A percentile compares a stretch with the other conserved stretches of the same genome.
Evolutionary conservation across 2,329 filamentous ascomycete genomes (phyloP).

Genomic region (Epicoccum nigrum): DNA sequence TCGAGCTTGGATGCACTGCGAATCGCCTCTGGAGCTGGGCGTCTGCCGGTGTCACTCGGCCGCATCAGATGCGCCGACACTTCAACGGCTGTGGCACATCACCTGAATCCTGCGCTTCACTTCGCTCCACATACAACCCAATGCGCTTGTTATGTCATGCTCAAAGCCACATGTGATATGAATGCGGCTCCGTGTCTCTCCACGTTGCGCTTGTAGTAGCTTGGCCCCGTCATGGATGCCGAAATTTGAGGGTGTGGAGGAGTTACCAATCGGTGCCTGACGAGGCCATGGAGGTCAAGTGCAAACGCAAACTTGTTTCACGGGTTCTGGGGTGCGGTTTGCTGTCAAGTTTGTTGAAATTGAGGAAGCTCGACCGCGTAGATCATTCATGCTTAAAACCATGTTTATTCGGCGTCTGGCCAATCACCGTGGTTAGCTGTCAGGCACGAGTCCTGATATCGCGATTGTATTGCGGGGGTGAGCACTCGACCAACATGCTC

Average conservation of each 20-base stretch:
- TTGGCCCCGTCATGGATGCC: background rate
- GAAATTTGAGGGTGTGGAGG: conserved; percentile 9
- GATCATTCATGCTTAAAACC: conserved; percentile 12
- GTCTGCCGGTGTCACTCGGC: conserved; percentile 13
- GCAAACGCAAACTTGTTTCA: conserved; percentile 13
- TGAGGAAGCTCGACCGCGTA: conserved; percentile 13
- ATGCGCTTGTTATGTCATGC: background rate
- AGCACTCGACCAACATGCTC: conserved; percentile 1
- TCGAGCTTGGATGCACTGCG: conserved; percentile 25
- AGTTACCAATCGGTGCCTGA: conserved; percentile 14
- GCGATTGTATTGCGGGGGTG: conserved; percentile 12
- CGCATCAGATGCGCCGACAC: conserved; percentile 14
- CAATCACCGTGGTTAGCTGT: conserved; percentile 1
- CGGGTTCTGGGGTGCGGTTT: background rate
- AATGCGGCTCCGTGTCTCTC: conserved; percentile 14
- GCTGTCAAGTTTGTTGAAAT: conserved; percentile 10
- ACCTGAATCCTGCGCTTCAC: conserved; percentile 1
- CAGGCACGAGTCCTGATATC: conserved; percentile 1
- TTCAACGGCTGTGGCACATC: conserved; percentile 8
- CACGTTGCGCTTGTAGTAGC: conserved; percentile 8
- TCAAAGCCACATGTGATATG: conserved; percentile 7
- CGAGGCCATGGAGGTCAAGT: conserved; percentile 6
- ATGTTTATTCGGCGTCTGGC: conserved; percentile 1
- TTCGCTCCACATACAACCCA: background rate
- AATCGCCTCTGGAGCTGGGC: conserved; percentile 17